A percentile compares a stretch with the other conserved stretches of the same genome.
Evolutionary conservation across 345 rosid species (phyloP).

Genomic region (Lumnitzera racemosa): DNA sequence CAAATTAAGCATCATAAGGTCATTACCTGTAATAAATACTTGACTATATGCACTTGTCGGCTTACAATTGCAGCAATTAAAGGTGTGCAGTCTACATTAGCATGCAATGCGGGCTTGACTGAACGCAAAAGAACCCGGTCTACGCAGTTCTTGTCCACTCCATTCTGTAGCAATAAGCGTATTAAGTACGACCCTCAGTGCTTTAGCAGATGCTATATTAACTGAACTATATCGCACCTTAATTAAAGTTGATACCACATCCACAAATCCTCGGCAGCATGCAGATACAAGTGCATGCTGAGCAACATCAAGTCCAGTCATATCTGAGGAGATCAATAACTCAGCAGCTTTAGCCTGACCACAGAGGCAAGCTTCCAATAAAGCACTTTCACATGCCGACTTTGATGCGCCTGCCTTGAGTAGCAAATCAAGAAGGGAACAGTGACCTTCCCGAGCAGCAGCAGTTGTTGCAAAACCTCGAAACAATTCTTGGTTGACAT

Average conservation of each 20-base stretch:
- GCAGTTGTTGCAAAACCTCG: slow-evolving; percentile 34
- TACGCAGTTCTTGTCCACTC: slow-evolving; percentile 19
- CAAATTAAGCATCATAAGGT: background rate
- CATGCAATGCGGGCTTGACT: slow-evolving; percentile 23
- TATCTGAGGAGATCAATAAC: slow-evolving; percentile 26
- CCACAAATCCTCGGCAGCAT: slow-evolving; percentile 25
- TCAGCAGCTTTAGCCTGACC: slow-evolving; percentile 24
- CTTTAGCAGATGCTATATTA: background rate
- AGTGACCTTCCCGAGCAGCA: slow-evolving; percentile 31
- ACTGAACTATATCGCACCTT: slow-evolving; percentile 12
- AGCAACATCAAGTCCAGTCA: slow-evolving; percentile 23
- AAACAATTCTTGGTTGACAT: slow-evolving; percentile 30
- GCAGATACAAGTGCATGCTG: slow-evolving; percentile 26
- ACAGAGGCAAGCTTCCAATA: slow-evolving; percentile 27
- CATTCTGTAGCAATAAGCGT: slow-evolving; percentile 13
- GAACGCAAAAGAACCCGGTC: slow-evolving; percentile 17
- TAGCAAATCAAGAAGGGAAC: slow-evolving; percentile 25
- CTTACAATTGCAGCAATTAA: slow-evolving; percentile 29
- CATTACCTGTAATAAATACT: slow-evolving; percentile 25
- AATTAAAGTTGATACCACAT: slow-evolving; percentile 16
- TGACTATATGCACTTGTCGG: slow-evolving; percentile 22
- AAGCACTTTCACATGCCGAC: slow-evolving; percentile 25
- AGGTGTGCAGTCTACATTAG: slow-evolving; percentile 28
- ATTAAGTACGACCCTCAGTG: background rate
- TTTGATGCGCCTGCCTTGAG: slow-evolving; percentile 34